Conservation (phyloP, 2,329 filamentous ascomycete genomes). For the Arthrocladium fulminans region DNA sequence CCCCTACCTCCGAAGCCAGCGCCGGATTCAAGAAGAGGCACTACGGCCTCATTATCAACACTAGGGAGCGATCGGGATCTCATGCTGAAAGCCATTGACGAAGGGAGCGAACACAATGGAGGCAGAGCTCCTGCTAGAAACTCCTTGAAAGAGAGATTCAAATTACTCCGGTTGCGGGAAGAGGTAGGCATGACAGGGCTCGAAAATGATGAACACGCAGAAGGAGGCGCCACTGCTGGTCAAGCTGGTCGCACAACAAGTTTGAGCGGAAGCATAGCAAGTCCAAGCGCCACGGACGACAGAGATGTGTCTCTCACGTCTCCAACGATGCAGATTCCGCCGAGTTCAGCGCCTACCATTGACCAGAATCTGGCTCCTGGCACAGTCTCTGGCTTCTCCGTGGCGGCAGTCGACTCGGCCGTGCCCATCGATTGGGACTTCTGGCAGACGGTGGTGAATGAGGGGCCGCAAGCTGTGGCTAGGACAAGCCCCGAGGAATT, state of each 20-base stretch:
- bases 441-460: conserved; percentile 93
- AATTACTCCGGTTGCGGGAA: conserved; percentile 64
- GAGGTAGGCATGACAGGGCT: conserved; percentile 53
- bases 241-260: conserved; percentile 35
- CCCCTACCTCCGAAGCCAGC: conserved; percentile 49
- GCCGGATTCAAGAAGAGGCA: conserved; percentile 57
- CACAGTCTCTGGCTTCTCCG: conserved; percentile 71
- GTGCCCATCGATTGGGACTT: conserved; percentile 93
- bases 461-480: conserved; percentile 80
- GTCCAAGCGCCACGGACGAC: conserved; percentile 40
- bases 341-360: conserved; percentile 21
- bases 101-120: conserved; percentile 46
- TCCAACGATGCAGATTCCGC: conserved; percentile 21
- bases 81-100: conserved; percentile 66
- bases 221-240: conserved; percentile 35
- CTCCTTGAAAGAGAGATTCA: conserved; percentile 70
- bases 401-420: conserved; percentile 54
- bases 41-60: conserved; percentile 69
- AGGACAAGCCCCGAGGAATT: conserved; percentile 82
- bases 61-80: conserved; percentile 72
- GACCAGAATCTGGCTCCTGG: conserved; percentile 70
- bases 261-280: conserved; percentile 38
- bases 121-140: conserved; percentile 46
- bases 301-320: conserved; percentile 30
- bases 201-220: conserved; percentile 40